A percentile compares a stretch with the other conserved stretches of the same genome.
Conservation (phyloP, 306 rosid species). For the Begonia fuchsioides region DNA sequence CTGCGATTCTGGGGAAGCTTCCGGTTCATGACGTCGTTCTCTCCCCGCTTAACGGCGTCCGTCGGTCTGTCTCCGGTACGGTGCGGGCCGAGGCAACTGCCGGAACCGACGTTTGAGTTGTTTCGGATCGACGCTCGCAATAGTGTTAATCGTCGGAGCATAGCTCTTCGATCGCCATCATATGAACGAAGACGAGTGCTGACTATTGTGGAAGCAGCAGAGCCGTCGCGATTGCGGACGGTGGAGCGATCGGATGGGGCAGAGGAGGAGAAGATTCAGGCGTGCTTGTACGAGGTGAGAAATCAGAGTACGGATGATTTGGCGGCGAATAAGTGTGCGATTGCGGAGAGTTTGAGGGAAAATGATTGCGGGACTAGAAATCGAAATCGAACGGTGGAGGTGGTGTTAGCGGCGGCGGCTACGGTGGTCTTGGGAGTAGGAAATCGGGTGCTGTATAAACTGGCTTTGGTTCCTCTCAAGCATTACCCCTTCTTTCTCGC, state of each 20-base stretch:
- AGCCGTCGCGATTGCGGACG: background rate
- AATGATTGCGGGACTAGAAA: slow-evolving; percentile 11
- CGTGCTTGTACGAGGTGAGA: no score
- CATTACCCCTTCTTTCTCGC: slow-evolving; percentile 87
- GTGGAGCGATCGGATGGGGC: slow-evolving; percentile 28
- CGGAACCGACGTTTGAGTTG: no score
- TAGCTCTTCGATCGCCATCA: slow-evolving; percentile 14
- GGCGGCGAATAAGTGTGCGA: slow-evolving; percentile 12
- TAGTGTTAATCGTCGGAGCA: background rate
- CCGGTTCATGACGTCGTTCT: no score
- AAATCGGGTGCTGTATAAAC: slow-evolving; percentile 68
- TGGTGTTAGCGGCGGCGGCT: slow-evolving; percentile 36
- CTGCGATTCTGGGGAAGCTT: no score
- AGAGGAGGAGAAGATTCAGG: background rate
- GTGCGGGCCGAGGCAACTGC: no score
- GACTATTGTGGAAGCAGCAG: slow-evolving; percentile 14
- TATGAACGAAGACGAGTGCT: slow-evolving; percentile 16
- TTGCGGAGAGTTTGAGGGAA: slow-evolving; percentile 9
- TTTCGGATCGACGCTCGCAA: no score
- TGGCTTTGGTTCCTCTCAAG: slow-evolving; percentile 83
- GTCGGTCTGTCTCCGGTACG: no score
- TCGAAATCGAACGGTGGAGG: slow-evolving; percentile 38
- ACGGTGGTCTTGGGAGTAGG: slow-evolving; percentile 80
- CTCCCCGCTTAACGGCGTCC: no score
- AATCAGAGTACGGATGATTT: slow-evolving; percentile 21